These are phyloP conservation scores for Tinospora cordifolia DNA, from an alignment of 164 flowering plant species.

Conservation along the genomic window DNA sequence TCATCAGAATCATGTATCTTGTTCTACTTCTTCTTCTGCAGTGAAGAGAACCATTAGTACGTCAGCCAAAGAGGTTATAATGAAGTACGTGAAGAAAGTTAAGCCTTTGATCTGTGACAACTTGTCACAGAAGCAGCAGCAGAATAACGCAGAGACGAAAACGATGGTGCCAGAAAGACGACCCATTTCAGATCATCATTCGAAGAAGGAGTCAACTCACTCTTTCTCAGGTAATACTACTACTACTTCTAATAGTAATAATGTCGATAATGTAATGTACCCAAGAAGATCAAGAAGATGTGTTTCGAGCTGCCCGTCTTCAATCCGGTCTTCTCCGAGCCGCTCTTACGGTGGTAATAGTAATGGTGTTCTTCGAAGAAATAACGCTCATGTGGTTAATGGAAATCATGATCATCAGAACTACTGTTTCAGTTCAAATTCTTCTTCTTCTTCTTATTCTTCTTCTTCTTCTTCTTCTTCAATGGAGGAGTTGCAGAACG, in stretches of 20 bases:
- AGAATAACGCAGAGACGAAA: not conserved
- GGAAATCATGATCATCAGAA: too few relatives aligned
- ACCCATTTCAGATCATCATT: not conserved
- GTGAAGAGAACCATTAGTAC: conserved; percentile 7
- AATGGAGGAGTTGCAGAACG: conserved; percentile 91
- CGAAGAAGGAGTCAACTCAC: conserved; percentile 24
- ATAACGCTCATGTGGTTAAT: not conserved
- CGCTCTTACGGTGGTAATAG: conserved; percentile 30
- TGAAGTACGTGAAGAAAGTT: conserved; percentile 77
- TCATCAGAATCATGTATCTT: conserved; percentile 25
- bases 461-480: conserved; percentile 47
- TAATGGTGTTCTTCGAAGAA: conserved; percentile 39
- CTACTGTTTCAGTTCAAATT: not conserved
- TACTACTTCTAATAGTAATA: too few relatives aligned
- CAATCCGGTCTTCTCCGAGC: conserved; percentile 87
- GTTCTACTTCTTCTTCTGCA: too few relatives aligned
- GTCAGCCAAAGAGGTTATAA: conserved; percentile 38
- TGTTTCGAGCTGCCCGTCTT: conserved; percentile 78
- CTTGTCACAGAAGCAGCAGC: conserved; percentile 42
- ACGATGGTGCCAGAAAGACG: not conserved
- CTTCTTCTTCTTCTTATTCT: conserved; percentile 29
- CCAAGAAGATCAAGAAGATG: conserved; percentile 42
- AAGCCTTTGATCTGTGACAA: conserved; percentile 70
- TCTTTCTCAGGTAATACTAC: conserved; percentile 75
- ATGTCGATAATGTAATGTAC: conserved; percentile 28